Percentiles rank a stretch among this genome's conserved stretches.
Conservation (phyloP, 306 rosid species). For the Crotalaria pallida region DNA sequence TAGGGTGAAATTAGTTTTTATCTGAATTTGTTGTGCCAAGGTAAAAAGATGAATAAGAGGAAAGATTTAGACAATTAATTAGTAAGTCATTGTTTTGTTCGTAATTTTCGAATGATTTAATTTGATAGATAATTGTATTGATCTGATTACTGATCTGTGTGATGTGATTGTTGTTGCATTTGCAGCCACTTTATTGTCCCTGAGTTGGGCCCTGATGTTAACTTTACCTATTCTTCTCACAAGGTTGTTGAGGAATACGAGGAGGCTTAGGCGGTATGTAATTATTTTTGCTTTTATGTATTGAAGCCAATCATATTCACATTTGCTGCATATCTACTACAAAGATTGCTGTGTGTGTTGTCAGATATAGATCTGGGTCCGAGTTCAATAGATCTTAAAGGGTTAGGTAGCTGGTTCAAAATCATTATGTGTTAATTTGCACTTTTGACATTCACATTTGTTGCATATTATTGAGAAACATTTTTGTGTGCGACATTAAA, state of each 20-base stretch:
- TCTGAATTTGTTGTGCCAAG: too few relatives aligned
- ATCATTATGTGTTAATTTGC: too few relatives aligned
- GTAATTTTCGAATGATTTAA: not conserved
- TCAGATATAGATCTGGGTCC: not conserved
- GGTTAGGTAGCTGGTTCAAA: too few relatives aligned
- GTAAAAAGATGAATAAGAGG: too few relatives aligned
- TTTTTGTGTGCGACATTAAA: too few relatives aligned
- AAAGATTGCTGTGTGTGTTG: not conserved
- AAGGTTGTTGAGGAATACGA: constrained; percentile 87
- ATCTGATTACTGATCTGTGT: constrained; percentile 14
- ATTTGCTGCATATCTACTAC: not conserved
- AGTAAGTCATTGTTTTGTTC: constrained; percentile 47
- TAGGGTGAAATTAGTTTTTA: too few relatives aligned
- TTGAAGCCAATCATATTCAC: too few relatives aligned
- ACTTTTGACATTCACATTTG: too few relatives aligned
- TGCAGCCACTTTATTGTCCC: constrained; percentile 94
- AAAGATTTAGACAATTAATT: too few relatives aligned
- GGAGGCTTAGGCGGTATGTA: constrained; percentile 91
- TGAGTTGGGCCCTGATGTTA: constrained; percentile 81
- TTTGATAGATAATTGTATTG: not conserved
- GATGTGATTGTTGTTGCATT: constrained; percentile 13
- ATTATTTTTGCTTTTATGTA: not conserved
- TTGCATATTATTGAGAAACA: too few relatives aligned
- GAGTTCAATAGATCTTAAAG: too few relatives aligned
- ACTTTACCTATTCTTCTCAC: constrained; percentile 78